A percentile compares a stretch with the other conserved stretches of the same genome.
These are phyloP conservation scores for Guadua angustifolia DNA, from an alignment of 176 grass and related monocot genomes.

Conservation along the genomic window DNA sequence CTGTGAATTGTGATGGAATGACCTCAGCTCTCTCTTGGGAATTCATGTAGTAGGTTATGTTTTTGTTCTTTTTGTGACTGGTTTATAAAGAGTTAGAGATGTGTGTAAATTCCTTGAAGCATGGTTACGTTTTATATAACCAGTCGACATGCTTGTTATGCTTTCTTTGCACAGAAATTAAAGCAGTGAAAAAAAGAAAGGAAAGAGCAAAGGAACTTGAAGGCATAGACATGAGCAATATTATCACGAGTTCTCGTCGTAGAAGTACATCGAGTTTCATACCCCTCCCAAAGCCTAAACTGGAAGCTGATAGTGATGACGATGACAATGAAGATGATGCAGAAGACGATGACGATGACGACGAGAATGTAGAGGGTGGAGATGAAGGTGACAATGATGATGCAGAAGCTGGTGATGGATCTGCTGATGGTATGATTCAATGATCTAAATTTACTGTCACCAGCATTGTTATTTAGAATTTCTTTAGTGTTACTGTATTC, in stretches of 20 bases:
- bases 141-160: slow-evolving; percentile 32
- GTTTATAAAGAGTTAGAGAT: neutral
- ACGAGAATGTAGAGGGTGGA: slow-evolving; percentile 55
- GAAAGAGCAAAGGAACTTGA: slow-evolving; percentile 96
- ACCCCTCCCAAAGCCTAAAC: slow-evolving; percentile 65
- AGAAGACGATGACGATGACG: slow-evolving; percentile 42
- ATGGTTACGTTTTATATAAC: slow-evolving; percentile 14
- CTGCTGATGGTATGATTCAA: slow-evolving; percentile 54
- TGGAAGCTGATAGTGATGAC: slow-evolving; percentile 50
- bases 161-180: slow-evolving; percentile 71
- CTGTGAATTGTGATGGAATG: neutral
- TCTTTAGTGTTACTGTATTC: neutral
- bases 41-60: neutral
- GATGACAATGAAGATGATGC: slow-evolving; percentile 55
- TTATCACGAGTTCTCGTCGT: slow-evolving; percentile 83
- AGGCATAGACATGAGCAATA: slow-evolving; percentile 96
- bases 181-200: slow-evolving; percentile 83
- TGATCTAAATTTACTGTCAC: slow-evolving; percentile 17
- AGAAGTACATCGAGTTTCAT: slow-evolving; percentile 77
- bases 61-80: neutral
- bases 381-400: slow-evolving; percentile 48
- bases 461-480: neutral
- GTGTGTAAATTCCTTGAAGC: slow-evolving; percentile 21
- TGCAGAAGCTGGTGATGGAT: slow-evolving; percentile 51
- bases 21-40: neutral